Conservation (phyloP, 352 stramenopile species). For the Pythium plurisporium region DNA sequence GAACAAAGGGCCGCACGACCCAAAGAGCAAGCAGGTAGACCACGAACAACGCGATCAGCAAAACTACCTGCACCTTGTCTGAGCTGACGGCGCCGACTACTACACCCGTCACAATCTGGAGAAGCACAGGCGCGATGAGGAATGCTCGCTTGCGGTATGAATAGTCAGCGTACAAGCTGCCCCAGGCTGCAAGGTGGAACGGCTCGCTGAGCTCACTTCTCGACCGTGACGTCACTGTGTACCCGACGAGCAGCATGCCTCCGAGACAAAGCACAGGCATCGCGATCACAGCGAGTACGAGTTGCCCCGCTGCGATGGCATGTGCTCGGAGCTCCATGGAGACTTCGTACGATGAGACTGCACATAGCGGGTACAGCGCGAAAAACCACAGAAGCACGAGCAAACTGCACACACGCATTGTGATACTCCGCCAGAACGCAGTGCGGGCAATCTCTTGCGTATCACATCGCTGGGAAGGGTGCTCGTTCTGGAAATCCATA, state of each 20-base stretch:
- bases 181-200: constrained; percentile 21
- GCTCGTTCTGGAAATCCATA: neutral
- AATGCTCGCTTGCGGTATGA: constrained; percentile 23
- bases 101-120: constrained; percentile 25
- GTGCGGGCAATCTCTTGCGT: neutral
- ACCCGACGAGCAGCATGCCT: constrained; percentile 7
- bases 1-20: constrained; percentile 16
- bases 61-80: constrained; percentile 6
- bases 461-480: neutral
- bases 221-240: constrained; percentile 6
- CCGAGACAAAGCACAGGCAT: constrained; percentile 11
- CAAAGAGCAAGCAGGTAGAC: constrained; percentile 20
- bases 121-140: constrained; percentile 14
- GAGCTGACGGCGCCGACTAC: constrained; percentile 6
- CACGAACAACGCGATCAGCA: constrained; percentile 18
- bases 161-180: constrained; percentile 26
- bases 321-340: constrained; percentile 14
- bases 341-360: constrained; percentile 22
- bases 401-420: constrained; percentile 21
- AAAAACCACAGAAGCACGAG: constrained; percentile 23
- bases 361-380: constrained; percentile 22
- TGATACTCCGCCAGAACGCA: constrained; percentile 12
- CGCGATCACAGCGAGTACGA: constrained; percentile 4
- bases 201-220: constrained; percentile 13
- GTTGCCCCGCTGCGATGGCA: neutral